Base-by-base conservation (phyloP, 1,284 basidiomycete species). In the Ceratobasidium sp. region DNA sequence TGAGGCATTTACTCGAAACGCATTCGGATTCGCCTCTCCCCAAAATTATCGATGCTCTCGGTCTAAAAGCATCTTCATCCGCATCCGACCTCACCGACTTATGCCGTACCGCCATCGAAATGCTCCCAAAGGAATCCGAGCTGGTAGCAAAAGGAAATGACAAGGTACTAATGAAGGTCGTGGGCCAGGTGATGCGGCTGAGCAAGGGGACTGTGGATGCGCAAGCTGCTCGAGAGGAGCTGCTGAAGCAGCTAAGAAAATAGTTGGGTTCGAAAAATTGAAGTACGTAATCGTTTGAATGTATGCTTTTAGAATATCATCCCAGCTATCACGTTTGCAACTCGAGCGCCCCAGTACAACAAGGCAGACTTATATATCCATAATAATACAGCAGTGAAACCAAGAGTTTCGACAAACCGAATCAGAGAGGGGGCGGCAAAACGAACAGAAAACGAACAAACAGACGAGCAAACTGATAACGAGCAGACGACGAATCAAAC, bases 131-230 rank as follows among this genome's bases (percentile, higher is more conserved):
- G 58, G 94, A 96, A 79, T 90, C 88, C 0, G 86, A 86, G 6
- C 90, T 89, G 24, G 87, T 94, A 24, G 86, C 87, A 19, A 84
- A 85, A 48, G 96, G 97, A 0, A 92, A 94, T 75, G 82, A 84
- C 37, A 95, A 93, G 76, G 95, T 96, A 0, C 80, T 98, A 51
- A 95, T 95, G 84, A 91, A 92, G 76, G 86, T 99, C 41, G 87
- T 98, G 7, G 97, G 97, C 0, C 87, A 89, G 80, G 93, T 97
- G 27, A 98, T 98, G 95, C 93, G 90, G 82, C 81, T 88, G 68
- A 93, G 90, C 75, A 85, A 88, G 75, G 96, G 96, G 3, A 86
- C 89, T 41, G 94, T 91, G 24, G 91, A 98, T 79, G 85, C 86
- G 0, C 79, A 80, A 64, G 77, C 80, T 48, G 83, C 83, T 0